Conservation (phyloP, 2,329 filamentous ascomycete genomes). For the Fusarium sacchari region DNA sequence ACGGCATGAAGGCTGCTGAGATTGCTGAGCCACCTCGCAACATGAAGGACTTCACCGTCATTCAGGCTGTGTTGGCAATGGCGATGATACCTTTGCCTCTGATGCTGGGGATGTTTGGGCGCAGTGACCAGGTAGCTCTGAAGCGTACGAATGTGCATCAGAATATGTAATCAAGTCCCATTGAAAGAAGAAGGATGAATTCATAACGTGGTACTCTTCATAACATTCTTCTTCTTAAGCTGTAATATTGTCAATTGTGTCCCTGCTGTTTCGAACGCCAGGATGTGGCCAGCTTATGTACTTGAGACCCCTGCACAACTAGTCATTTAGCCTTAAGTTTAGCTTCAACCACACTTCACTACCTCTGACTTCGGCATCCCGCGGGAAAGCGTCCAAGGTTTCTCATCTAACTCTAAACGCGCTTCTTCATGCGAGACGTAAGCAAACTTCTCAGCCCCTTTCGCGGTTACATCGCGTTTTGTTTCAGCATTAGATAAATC, state of each 20-base stretch:
- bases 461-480: neutral
- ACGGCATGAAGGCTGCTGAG: neutral
- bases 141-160: neutral
- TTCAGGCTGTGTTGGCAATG: neutral
- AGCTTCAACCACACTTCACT: neutral
- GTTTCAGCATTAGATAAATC: neutral
- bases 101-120: neutral
- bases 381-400: neutral
- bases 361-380: neutral
- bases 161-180: fast-evolving
- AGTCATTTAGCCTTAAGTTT: neutral
- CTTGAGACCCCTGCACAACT: neutral
- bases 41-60: neutral
- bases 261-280: neutral
- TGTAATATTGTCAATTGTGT: no score
- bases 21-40: neutral
- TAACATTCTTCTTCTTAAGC: fast-evolving
- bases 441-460: neutral
- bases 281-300: neutral
- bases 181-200: neutral
- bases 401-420: neutral
- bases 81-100: neutral
- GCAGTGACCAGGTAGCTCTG: neutral
- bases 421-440: neutral
- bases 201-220: neutral